Base-by-base conservation (phyloP, 306 rosid genomes). In the Aeschynomene evenia region DNA sequence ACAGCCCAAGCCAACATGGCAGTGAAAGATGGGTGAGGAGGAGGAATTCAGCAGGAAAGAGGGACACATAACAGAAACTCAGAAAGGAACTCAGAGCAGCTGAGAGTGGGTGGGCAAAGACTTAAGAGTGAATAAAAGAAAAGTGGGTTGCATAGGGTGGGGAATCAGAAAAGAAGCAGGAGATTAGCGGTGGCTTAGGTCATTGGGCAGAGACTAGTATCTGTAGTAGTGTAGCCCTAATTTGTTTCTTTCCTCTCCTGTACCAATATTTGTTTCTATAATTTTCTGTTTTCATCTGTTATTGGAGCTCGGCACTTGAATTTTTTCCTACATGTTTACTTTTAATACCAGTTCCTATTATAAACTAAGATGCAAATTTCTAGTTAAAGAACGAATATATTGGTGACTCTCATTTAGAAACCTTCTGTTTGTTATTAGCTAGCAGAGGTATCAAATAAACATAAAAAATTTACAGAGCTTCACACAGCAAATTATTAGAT, bases 301-400 rank as follows among this genome's bases (percentile, higher is more conserved):
- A n/a, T 40, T 40, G 48, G 18, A 40, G 15, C 48, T 40, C 48
- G 3, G 48, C 15, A 12, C 48, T 1, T 12, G 48, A 40, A 0
- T 14, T 10, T 11, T 3, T 11, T 1, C 16, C 48, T 40, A 12
- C 48, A 11, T 40, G 13, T 40, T 40, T 2, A 39, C 14, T 10
- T 14, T 12, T 1, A n/a, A 40, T 4, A 13, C 15, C 48, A 13
- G 6, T 40, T 13, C 18, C 6, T 40, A 40, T n/a, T 5, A 40
- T 40, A 11, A 40, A 33, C 9, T 4, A 33, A 12, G 5, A 40
- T 40, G 15, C 48, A 40, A 0, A 66, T 22, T 60, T 21, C 66
- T 2, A n/a, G 21, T 45, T 24, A n/a, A 20, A 49, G 10, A 73
- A 68, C 56, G 68, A 31, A 73, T 53, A 57, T 73, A 16, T 50